A percentile compares a stretch with the other conserved stretches of the same genome.
Conservation (phyloP, 306 rosid genomes). For the Acacia melanoxylon region DNA sequence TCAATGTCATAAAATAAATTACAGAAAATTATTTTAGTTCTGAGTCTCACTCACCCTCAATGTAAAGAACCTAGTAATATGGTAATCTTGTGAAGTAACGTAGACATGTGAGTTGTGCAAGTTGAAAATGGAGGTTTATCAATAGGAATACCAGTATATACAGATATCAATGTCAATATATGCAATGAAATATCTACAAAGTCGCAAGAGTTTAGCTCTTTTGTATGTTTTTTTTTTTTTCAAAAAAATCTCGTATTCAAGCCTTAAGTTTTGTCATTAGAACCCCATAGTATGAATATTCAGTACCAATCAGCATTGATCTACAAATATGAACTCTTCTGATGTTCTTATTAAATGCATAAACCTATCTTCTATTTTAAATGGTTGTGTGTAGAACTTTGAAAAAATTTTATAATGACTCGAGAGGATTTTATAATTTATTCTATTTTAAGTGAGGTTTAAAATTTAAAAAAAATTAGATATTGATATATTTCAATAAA, state of each 20-base stretch:
- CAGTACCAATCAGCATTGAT: too few species aligned
- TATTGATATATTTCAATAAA: background rate
- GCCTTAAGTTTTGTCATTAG: background rate
- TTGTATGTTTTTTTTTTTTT: background rate
- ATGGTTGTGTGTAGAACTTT: background rate
- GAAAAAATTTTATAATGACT: too few species aligned
- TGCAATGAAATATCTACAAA: too few species aligned
- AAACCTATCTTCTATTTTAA: background rate
- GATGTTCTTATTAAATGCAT: background rate
- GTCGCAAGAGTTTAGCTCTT: background rate
- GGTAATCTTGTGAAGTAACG: constrained; percentile 19
- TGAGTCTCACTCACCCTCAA: background rate
- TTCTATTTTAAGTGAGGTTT: background rate
- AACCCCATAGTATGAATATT: background rate
- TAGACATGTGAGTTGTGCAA: constrained; percentile 17
- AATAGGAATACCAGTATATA: background rate
- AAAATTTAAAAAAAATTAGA: too few species aligned
- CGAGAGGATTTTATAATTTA: too few species aligned
- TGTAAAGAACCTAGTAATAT: constrained; percentile 26
- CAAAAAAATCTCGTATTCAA: background rate
- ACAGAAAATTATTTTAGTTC: background rate
- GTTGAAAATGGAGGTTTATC: constrained; percentile 11
- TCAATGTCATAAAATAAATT: constrained; percentile 54
- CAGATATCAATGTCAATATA: background rate
- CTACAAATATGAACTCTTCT: too few species aligned